Conservation (phyloP, 345 rosid genomes). For the Anacardium occidentale region DNA sequence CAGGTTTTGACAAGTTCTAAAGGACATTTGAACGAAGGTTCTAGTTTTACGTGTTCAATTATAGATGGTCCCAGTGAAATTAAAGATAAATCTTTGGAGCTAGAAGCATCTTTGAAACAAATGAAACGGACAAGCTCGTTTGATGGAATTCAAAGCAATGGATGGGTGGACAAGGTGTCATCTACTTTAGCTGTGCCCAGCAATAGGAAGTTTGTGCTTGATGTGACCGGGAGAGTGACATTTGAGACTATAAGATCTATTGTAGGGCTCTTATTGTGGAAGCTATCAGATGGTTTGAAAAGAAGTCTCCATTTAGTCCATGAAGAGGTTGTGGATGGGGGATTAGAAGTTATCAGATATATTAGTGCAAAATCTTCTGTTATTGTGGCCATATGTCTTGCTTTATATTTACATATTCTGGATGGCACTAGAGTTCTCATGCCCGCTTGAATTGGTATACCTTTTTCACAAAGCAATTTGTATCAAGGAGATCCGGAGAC, state of each 20-base stretch:
- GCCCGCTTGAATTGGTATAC: slow-evolving; percentile 39
- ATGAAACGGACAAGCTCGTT: slow-evolving; percentile 25
- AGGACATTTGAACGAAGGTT: slow-evolving; percentile 19
- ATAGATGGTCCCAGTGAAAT: slow-evolving; percentile 21
- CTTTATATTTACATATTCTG: slow-evolving; percentile 70
- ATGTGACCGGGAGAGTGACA: slow-evolving; percentile 92
- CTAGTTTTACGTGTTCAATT: slow-evolving; percentile 25
- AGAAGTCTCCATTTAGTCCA: slow-evolving; percentile 42
- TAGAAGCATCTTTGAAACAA: slow-evolving; percentile 25
- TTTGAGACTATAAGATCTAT: slow-evolving; percentile 65
- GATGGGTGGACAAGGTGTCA: slow-evolving; percentile 54
- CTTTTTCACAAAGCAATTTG: background rate
- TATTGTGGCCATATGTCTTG: slow-evolving; percentile 70
- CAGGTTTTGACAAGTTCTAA: slow-evolving; percentile 57
- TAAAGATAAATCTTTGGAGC: slow-evolving; percentile 21
- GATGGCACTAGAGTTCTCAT: slow-evolving; percentile 43
- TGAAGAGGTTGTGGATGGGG: slow-evolving; percentile 61
- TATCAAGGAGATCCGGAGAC: slow-evolving; percentile 17
- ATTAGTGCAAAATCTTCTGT: slow-evolving; percentile 71
- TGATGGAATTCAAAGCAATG: slow-evolving; percentile 36
- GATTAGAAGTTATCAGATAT: slow-evolving; percentile 62
- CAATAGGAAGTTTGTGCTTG: slow-evolving; percentile 75
- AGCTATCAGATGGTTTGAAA: slow-evolving; percentile 55
- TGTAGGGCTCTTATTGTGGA: slow-evolving; percentile 58
- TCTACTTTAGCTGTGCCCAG: slow-evolving; percentile 68